Conservation (phyloP, 768 basidiomycete genomes). For the Mycena crocata region DNA sequence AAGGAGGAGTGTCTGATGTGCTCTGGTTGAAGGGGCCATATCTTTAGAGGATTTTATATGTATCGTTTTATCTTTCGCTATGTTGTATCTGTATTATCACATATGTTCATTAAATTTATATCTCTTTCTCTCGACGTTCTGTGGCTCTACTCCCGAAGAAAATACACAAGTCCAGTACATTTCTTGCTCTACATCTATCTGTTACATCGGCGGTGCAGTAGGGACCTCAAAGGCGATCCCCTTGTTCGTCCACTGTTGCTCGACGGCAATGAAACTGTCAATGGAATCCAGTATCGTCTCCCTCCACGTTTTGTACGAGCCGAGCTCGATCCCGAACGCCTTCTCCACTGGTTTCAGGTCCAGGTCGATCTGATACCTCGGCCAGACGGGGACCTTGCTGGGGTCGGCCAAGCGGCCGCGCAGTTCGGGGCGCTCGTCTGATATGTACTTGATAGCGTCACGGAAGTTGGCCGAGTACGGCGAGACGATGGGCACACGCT, state of each 20-base stretch:
- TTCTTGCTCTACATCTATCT: neutral
- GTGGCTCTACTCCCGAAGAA: no score
- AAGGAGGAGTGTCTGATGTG: conserved; percentile 96
- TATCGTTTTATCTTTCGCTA: conserved; percentile 19
- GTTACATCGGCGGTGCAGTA: conserved; percentile 15
- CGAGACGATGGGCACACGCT: conserved; percentile 25
- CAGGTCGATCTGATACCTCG: conserved; percentile 33
- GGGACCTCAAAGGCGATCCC: conserved; percentile 29
- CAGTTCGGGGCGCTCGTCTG: conserved; percentile 29
- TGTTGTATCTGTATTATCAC: conserved; percentile 21
- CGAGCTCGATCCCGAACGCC: conserved; percentile 34
- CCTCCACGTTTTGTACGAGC: conserved; percentile 25
- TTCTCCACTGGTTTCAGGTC: conserved; percentile 32
- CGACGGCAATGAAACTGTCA: conserved; percentile 28
- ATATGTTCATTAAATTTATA: neutral
- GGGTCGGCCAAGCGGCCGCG: conserved; percentile 25
- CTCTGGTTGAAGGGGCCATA: conserved; percentile 63
- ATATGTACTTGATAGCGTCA: conserved; percentile 25
- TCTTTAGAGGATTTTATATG: neutral
- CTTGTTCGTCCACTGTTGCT: conserved; percentile 33
- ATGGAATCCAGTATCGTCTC: conserved; percentile 32
- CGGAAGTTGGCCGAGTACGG: conserved; percentile 21
- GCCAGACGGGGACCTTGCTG: conserved; percentile 22
- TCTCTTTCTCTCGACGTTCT: no score
- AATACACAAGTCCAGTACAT: neutral